Evolutionary conservation across 495 filamentous ascomycete genomes (phyloP).

Genomic region (Platismatia glauca): DNA sequence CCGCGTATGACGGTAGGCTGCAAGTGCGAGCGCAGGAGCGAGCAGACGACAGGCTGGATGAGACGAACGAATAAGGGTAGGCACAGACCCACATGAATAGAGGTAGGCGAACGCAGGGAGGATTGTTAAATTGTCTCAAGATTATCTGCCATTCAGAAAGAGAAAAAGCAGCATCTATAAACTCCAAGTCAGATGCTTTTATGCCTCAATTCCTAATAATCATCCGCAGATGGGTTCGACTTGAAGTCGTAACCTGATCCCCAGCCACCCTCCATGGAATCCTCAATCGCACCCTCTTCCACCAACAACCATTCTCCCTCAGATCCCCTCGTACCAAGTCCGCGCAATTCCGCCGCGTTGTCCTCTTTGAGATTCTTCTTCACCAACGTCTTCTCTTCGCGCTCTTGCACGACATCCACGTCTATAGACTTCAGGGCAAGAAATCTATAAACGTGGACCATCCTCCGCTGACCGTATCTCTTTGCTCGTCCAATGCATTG

Average conservation of each 20-base stretch:
- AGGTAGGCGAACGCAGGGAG: too few relatives aligned
- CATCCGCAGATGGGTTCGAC: neutral
- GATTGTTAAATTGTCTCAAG: too few relatives aligned
- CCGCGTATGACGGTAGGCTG: too few relatives aligned
- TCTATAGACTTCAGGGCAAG: conserved; percentile 57
- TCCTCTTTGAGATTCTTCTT: conserved; percentile 12
- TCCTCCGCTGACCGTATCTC: conserved; percentile 58
- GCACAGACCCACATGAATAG: too few relatives aligned
- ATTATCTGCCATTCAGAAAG: too few relatives aligned
- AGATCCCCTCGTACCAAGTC: neutral
- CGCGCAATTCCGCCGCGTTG: neutral
- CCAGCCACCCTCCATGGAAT: neutral
- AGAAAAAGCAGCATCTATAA: too few relatives aligned
- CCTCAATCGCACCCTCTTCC: neutral
- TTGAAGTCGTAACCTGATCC: neutral
- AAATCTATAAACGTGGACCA: conserved; percentile 64
- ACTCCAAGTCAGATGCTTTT: neutral
- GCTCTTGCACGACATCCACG: conserved; percentile 52
- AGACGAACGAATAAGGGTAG: too few relatives aligned
- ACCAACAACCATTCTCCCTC: neutral
- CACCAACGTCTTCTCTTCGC: conserved; percentile 28
- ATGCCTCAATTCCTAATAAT: neutral
- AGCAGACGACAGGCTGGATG: too few relatives aligned
- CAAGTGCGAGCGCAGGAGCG: too few relatives aligned
- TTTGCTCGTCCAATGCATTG: conserved; percentile 65